Conservation (phyloP, 176 grass and related monocot genomes). For the Oryza coarctata region DNA sequence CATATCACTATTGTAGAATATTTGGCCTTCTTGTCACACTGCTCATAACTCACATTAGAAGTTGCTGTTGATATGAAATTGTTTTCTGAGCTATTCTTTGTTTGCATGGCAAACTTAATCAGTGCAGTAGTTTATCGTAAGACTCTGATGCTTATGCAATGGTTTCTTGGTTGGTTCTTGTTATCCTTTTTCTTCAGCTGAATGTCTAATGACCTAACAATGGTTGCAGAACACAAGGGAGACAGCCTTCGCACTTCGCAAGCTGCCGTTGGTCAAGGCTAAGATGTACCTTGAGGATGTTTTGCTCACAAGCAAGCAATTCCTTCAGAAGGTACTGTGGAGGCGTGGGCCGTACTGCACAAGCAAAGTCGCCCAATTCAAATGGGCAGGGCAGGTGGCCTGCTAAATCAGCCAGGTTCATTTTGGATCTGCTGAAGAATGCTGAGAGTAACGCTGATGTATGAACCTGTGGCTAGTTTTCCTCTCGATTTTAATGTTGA, state of each 20-base stretch:
- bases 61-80: neutral
- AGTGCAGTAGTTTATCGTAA: neutral
- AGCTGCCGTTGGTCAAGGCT: constrained; percentile 68
- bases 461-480: constrained; percentile 1
- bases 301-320: constrained; percentile 89
- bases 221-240: constrained; percentile 69
- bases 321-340: constrained; percentile 75
- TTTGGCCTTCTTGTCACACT: neutral
- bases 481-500: neutral
- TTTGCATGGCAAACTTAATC: neutral
- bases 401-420: constrained; percentile 66
- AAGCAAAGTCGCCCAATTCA: constrained; percentile 68
- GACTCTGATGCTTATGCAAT: neutral
- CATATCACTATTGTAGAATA: neutral
- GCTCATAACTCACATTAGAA: neutral
- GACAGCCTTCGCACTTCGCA: constrained; percentile 67
- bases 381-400: constrained; percentile 91
- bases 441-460: constrained; percentile 81
- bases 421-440: constrained; percentile 84
- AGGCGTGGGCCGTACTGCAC: constrained; percentile 82
- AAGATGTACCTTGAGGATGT: constrained; percentile 93
- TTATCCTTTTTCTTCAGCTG: neutral
- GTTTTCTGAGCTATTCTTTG: neutral
- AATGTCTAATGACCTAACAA: neutral
- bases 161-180: neutral